Conservation (phyloP, 768 basidiomycete species). For the Phaeotremella skinneri region DNA sequence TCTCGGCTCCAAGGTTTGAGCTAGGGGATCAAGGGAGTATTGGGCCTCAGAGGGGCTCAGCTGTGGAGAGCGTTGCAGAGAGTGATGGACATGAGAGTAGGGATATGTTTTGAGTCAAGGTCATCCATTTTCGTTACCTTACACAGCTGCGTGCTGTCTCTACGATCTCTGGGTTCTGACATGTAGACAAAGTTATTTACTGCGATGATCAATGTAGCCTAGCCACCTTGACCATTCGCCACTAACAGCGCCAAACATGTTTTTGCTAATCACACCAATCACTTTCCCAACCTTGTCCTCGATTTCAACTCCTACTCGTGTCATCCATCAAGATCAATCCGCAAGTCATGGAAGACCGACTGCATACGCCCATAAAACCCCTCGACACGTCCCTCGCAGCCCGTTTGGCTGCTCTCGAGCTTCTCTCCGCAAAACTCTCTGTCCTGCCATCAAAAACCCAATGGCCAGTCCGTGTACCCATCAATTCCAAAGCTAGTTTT, state of each 20-base stretch:
- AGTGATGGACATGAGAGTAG: not conserved
- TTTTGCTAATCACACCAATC: no score
- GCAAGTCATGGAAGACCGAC: conserved; percentile 11
- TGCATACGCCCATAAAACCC: conserved; percentile 20
- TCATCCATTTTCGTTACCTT: not conserved
- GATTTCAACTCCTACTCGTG: no score
- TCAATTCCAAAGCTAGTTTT: conserved; percentile 32
- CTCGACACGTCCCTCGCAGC: conserved; percentile 20
- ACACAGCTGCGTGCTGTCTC: not conserved
- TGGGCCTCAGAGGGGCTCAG: not conserved
- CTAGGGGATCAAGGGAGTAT: not conserved
- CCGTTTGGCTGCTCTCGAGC: conserved; percentile 24
- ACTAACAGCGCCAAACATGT: no score
- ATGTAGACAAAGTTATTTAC: no score
- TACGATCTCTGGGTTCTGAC: no score
- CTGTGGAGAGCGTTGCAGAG: not conserved
- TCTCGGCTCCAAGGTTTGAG: conserved; percentile 1
- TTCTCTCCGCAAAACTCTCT: conserved; percentile 14
- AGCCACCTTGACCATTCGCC: no score
- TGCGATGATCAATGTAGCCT: no score
- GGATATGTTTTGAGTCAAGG: not conserved
- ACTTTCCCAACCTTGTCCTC: no score
- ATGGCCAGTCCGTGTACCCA: conserved; percentile 24
- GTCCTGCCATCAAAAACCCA: conserved; percentile 14
- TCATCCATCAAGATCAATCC: no score